A percentile compares a stretch with the other conserved stretches of the same genome.
Conservation (phyloP, 2,329 filamentous ascomycete genomes). For the Sporothrix variecibatus region DNA sequence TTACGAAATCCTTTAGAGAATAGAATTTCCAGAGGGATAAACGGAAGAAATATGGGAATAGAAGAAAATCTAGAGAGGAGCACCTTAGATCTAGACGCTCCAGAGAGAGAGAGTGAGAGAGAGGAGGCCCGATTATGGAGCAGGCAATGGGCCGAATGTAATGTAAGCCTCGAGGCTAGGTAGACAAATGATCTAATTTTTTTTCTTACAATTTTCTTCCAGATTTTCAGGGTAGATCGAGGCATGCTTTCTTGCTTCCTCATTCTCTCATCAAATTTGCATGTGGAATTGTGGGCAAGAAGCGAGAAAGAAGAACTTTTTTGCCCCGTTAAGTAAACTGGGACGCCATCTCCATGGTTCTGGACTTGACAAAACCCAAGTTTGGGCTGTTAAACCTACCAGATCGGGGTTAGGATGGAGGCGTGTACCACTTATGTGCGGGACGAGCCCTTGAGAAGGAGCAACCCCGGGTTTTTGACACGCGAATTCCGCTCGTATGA, state of each 20-base stretch:
- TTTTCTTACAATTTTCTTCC: background rate
- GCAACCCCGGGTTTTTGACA: conserved; percentile 8
- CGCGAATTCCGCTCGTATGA: conserved; percentile 1
- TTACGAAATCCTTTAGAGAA: background rate
- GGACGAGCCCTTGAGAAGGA: background rate
- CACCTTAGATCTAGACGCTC: conserved; percentile 4
- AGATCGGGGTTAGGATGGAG: background rate
- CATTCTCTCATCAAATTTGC: background rate
- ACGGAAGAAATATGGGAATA: background rate
- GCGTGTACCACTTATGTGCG: background rate
- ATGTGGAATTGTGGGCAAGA: conserved; percentile 1
- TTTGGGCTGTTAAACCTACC: background rate
- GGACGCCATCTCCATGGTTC: background rate
- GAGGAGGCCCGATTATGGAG: background rate
- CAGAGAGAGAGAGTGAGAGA: background rate
- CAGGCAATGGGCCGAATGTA: background rate
- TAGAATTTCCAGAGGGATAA: background rate
- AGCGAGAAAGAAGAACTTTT: background rate
- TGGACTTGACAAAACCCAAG: background rate
- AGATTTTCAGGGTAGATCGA: background rate
- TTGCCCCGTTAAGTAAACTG: background rate
- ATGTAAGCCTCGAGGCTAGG: background rate
- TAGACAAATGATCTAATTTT: background rate
- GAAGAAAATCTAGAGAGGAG: background rate
- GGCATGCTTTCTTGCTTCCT: background rate